phyloP scores from a whole-genome alignment of 768 basidiomycete genomes.

The Crepidotus variabilis region DNA sequence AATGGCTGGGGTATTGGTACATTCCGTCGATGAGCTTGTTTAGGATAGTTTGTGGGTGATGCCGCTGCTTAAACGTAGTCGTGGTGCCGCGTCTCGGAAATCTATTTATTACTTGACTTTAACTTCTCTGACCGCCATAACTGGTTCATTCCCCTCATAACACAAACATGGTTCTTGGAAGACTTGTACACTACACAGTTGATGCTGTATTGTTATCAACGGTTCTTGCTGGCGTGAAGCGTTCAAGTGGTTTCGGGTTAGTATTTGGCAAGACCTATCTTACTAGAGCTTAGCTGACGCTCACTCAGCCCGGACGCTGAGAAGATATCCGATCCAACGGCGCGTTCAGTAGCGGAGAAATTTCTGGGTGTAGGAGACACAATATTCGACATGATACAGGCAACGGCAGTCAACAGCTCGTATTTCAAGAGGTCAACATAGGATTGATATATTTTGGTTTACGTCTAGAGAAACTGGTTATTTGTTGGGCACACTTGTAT shows the following conservation, averaged over 20 bases:
- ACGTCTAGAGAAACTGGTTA: background rate
- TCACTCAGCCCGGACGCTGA: conserved; percentile 58
- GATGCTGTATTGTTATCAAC: conserved; percentile 88
- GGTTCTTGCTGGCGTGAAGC: conserved; percentile 84
- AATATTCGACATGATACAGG: conserved; percentile 82
- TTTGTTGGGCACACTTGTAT: background rate
- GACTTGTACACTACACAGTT: conserved; percentile 75
- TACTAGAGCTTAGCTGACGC: background rate
- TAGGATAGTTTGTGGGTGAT: conserved; percentile 5
- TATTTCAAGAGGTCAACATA: conserved; percentile 67
- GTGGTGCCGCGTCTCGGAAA: background rate
- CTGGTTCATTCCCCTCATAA: background rate
- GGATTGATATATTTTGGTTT: conserved; percentile 2
- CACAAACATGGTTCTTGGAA: conserved; percentile 55
- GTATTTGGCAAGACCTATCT: conserved; percentile 28
- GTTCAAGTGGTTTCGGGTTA: conserved; percentile 87
- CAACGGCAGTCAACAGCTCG: conserved; percentile 78
- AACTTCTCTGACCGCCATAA: background rate
- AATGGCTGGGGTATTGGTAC: conserved; percentile 45
- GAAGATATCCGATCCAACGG: conserved; percentile 71
- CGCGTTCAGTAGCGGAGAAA: conserved; percentile 72
- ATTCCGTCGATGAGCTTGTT: conserved; percentile 23
- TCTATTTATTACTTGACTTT: background rate
- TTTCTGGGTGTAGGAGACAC: conserved; percentile 88
- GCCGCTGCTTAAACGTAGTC: background rate